phyloP scores from a whole-genome alignment of 2,329 filamentous ascomycete species.

The Colletotrichum horii region DNA sequence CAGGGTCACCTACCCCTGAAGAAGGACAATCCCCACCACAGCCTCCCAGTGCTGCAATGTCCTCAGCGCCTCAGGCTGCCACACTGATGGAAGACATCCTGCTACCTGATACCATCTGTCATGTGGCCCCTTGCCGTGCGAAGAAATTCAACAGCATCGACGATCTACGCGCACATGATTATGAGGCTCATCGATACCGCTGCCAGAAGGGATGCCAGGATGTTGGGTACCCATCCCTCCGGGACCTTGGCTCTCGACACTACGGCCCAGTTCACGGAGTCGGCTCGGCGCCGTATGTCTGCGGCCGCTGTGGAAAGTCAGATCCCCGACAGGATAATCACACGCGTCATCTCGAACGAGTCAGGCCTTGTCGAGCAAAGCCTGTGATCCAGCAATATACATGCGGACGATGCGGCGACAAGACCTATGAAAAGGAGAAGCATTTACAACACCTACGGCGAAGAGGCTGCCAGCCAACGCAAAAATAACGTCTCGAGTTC shows the following conservation, averaged over 20 bases:
- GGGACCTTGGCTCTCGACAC: background rate
- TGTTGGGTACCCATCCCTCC: background rate
- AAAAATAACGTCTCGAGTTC: too few relatives aligned
- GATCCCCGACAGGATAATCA: background rate
- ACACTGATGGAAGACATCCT: too few relatives aligned
- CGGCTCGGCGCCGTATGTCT: background rate
- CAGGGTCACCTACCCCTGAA: too few relatives aligned
- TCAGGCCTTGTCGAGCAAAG: background rate
- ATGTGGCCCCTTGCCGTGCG: too few relatives aligned
- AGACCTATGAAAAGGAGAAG: background rate
- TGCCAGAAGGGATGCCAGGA: background rate
- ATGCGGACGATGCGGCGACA: background rate
- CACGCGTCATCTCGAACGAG: background rate
- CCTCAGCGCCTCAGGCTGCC: too few relatives aligned
- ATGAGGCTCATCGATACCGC: background rate
- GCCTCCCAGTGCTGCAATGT: too few relatives aligned
- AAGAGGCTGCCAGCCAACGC: background rate
- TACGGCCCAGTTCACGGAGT: background rate
- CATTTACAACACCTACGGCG: background rate
- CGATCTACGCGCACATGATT: background rate
- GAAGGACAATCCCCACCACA: too few relatives aligned
- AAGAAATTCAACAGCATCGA: too few relatives aligned
- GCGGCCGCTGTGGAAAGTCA: background rate
- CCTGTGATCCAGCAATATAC: background rate
- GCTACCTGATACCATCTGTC: too few relatives aligned